Percentiles rank a stretch among this genome's conserved stretches.
Conservation (phyloP, 2,329 filamentous ascomycete genomes). For the Chaetoscypha palmicola region DNA sequence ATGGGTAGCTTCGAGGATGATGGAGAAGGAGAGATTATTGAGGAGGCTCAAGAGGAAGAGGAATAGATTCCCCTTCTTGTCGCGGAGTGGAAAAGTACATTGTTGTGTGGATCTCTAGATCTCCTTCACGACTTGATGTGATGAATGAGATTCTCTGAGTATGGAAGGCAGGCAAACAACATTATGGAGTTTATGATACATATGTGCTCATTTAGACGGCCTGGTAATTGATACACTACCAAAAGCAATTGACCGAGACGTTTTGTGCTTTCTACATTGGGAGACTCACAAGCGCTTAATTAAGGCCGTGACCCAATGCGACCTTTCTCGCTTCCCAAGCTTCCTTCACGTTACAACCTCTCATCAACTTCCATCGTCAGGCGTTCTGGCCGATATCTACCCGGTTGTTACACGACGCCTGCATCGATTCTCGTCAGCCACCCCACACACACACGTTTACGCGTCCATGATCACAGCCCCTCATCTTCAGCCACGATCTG, state of each 20-base stretch:
- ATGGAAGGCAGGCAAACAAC: neutral
- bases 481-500: too few species aligned
- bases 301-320: neutral
- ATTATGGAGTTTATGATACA: neutral
- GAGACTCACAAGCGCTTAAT: neutral
- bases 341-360: too few species aligned
- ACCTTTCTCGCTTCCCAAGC: too few species aligned
- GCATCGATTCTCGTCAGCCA: too few species aligned
- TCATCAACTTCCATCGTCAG: too few species aligned
- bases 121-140: neutral
- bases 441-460: too few species aligned
- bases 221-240: too few species aligned
- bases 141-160: neutral
- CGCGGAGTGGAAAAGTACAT: conserved; percentile 1
- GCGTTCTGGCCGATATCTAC: too few species aligned
- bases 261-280: neutral
- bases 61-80: conserved; percentile 17
- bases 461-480: too few species aligned
- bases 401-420: too few species aligned
- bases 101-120: neutral
- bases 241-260: too few species aligned
- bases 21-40: conserved; percentile 48
- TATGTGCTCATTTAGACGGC: neutral
- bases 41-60: conserved; percentile 27
- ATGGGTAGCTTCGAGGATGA: conserved; percentile 85